A percentile compares a stretch with the other conserved stretches of the same genome.
phyloP scores from a whole-genome alignment of 2,329 filamentous ascomycete species.

The Amauroascus verrucosus region DNA sequence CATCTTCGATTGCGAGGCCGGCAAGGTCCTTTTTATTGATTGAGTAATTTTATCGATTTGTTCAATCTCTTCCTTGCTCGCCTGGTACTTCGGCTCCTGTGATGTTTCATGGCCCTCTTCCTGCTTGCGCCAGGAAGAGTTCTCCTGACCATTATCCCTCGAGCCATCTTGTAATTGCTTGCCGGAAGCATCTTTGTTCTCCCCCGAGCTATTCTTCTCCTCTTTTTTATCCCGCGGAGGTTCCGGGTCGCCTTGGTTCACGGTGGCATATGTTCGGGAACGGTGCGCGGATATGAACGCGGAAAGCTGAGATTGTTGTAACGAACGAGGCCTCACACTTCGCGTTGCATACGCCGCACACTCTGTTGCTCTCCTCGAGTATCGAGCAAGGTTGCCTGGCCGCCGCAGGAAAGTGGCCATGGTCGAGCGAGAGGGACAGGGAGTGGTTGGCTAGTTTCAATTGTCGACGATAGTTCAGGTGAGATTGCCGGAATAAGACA shows the following conservation, averaged over 20 bases:
- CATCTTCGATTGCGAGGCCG: constrained; percentile 50
- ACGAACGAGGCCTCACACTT: constrained; percentile 32
- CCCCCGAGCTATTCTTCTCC: constrained; percentile 37
- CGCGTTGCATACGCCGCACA: constrained; percentile 40
- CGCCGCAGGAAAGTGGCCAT: constrained; percentile 60
- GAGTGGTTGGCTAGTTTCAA: constrained; percentile 11
- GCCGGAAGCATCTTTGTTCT: constrained; percentile 27
- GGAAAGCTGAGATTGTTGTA: constrained; percentile 32
- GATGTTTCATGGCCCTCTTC: constrained; percentile 18
- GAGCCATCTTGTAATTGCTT: not conserved
- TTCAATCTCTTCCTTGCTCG: constrained; percentile 48
- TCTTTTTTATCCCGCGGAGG: constrained; percentile 33
- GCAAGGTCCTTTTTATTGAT: constrained; percentile 49
- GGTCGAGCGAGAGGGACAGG: constrained; percentile 30
- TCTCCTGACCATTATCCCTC: not conserved
- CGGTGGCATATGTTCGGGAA: constrained; percentile 35
- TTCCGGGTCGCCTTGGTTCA: constrained; percentile 37
- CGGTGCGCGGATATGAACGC: constrained; percentile 27
- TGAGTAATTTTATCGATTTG: constrained; percentile 48
- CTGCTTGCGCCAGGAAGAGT: not conserved
- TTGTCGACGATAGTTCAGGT: constrained; percentile 4
- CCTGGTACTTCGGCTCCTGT: constrained; percentile 32
- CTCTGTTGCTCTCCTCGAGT: constrained; percentile 49
- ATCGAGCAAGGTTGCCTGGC: constrained; percentile 55
- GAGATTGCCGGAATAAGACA: not conserved